These are phyloP conservation scores for Chrysochromulina tobinii DNA, from an alignment of 78 protist species.

Conservation along the genomic window DNA sequence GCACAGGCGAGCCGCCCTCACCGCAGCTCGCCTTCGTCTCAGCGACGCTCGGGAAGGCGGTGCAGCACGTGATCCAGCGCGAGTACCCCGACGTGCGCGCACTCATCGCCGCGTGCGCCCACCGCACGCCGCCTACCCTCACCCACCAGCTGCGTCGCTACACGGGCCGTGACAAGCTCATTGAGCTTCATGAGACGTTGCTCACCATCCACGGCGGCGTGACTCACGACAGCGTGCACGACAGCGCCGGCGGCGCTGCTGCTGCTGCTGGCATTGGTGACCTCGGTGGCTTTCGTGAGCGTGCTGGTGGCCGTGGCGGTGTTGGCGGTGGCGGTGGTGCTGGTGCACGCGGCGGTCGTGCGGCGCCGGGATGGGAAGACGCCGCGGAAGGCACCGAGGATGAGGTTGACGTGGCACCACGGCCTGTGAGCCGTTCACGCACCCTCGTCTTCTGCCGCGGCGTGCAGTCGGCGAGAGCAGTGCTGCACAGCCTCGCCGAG, in stretches of 20 bases:
- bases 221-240: too few species aligned
- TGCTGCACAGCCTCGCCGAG: neutral
- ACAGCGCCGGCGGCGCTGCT: too few species aligned
- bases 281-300: too few species aligned
- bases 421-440: too few species aligned
- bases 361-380: neutral
- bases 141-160: neutral
- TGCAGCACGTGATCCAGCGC: neutral
- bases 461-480: neutral
- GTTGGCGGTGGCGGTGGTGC: neutral
- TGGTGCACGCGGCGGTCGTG: too few species aligned
- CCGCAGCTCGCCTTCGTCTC: neutral
- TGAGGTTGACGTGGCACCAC: too few species aligned
- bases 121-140: neutral
- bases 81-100: neutral
- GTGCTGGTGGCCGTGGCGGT: too few species aligned
- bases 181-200: too few species aligned
- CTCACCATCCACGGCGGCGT: too few species aligned
- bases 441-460: constrained; percentile 6
- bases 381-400: neutral
- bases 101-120: neutral
- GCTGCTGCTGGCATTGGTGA: too few species aligned
- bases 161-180: neutral
- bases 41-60: neutral
- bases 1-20: too few species aligned